Conservation (phyloP, 768 basidiomycete genomes). For the Boletus vinaceobasis region DNA sequence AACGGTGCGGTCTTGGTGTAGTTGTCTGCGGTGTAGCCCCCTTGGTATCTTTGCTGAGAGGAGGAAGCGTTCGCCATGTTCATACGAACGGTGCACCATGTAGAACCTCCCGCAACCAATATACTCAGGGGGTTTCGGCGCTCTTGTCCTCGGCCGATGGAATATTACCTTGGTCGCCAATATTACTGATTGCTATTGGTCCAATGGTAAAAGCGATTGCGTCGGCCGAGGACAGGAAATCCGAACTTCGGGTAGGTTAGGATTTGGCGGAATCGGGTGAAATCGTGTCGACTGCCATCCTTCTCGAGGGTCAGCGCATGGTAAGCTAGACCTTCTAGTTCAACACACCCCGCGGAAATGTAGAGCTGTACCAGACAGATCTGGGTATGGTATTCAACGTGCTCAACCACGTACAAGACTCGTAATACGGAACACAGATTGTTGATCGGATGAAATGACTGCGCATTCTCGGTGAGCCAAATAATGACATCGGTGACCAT, state of each 20-base stretch:
- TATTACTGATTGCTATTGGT: not conserved
- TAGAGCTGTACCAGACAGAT: not conserved
- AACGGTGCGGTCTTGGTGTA: conserved; percentile 68
- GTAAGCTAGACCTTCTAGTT: not conserved
- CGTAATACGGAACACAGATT: not conserved
- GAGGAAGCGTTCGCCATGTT: conserved; percentile 8
- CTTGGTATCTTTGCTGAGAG: not conserved
- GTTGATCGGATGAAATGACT: not conserved
- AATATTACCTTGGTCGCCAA: not conserved
- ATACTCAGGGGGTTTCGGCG: conserved; percentile 14
- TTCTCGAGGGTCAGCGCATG: no score
- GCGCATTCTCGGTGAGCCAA: not conserved
- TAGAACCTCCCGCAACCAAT: not conserved
- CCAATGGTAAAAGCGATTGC: not conserved
- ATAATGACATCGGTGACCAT: not conserved
- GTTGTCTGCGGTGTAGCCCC: conserved; percentile 54
- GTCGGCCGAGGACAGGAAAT: conserved; percentile 21
- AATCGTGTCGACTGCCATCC: not conserved
- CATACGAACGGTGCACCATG: not conserved
- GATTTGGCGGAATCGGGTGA: not conserved
- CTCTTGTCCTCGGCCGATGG: conserved; percentile 21
- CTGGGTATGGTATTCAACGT: not conserved
- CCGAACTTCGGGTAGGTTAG: conserved; percentile 1
- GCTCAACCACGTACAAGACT: not conserved
- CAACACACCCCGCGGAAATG: not conserved